Percentiles rank a stretch among this genome's conserved stretches.
phyloP scores from a whole-genome alignment of 805 yeast genomes.

The Starmerella sirachaensis region DNA sequence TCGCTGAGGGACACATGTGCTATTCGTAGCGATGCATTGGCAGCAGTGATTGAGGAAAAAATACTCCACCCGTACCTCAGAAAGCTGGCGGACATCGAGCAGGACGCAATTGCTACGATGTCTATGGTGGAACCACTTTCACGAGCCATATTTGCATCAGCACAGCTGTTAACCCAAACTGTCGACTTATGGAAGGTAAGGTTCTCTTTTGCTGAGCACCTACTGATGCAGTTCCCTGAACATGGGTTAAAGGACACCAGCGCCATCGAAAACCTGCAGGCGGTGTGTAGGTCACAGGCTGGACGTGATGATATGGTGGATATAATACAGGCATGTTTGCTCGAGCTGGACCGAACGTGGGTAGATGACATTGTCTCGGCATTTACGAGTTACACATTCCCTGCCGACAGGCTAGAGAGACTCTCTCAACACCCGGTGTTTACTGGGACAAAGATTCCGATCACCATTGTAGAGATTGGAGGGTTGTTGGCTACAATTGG shows the following conservation, averaged over 20 bases:
- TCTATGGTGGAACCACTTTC: neutral
- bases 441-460: too few relatives aligned
- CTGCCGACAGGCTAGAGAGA: too few relatives aligned
- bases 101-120: neutral
- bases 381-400: too few relatives aligned
- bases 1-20: conserved; percentile 2
- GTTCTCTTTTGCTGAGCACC: neutral
- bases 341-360: conserved; percentile 3
- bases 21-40: conserved; percentile 1
- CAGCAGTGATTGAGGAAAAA: conserved; percentile 3
- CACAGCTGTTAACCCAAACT: conserved; percentile 2
- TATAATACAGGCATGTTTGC: neutral
- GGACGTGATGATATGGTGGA: conserved; percentile 4
- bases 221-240: conserved; percentile 3
- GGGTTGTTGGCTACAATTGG: too few relatives aligned
- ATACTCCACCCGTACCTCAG: conserved; percentile 5
- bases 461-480: too few relatives aligned
- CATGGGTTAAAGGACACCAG: neutral
- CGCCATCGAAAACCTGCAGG: neutral
- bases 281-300: neutral
- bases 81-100: conserved; percentile 6
- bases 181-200: conserved; percentile 6
- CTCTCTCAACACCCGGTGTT: too few relatives aligned
- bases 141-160: neutral
- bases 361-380: neutral